Base-by-base conservation (phyloP, 177 flowering plant genomes). In the Telopea speciosissima region DNA sequence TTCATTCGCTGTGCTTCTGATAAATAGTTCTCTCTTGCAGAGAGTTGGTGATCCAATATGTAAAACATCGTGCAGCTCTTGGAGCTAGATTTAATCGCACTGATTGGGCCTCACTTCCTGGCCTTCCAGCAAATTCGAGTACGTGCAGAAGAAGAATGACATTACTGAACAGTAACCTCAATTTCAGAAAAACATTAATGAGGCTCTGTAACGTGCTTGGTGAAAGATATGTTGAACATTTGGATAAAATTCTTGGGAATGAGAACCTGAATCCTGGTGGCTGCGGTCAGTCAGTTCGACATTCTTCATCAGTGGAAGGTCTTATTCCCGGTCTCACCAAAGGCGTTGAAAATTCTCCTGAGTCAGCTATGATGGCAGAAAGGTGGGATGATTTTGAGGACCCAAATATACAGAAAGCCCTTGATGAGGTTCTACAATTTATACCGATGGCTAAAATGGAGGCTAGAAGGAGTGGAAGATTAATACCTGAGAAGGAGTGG, bases 351-450 rank as follows among this genome's bases (percentile, higher is more conserved):
- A 40, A 72, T 62, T 54, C 22, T 77, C 65, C 62, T 68, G 83
- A 71, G 14, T 31, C 74, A 8, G 68, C 76, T 72, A 56, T 17
- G 66, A 62, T 65, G 68, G 80, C 73, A 52, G 80, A 78, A 24
- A 59, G 19, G 21, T 91, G 97, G 99, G 99, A 90, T 82, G 87
- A 95, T 85, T 89, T 95, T 76, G 90, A 87, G 67, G 81, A 87
- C 26, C 25, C 67, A 69, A 68, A 49, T 73, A 68, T 95, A 68
- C 80, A 82, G 80, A 45, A 62, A 67, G 88, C 86, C 45, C 77
- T 90, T 70, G 84, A 95, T 69, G 91, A 90, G 81, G 96, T 81
- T 78, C 81, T 92, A 68, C 74, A 63, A 31, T 81, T 67, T 79
- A 86, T 83, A 79, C 77, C 56, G 74, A 77, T 82, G 71, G 75